These are phyloP conservation scores for Ustilago hordei DNA, from an alignment of 1,284 basidiomycete genomes.

Conservation along the genomic window DNA sequence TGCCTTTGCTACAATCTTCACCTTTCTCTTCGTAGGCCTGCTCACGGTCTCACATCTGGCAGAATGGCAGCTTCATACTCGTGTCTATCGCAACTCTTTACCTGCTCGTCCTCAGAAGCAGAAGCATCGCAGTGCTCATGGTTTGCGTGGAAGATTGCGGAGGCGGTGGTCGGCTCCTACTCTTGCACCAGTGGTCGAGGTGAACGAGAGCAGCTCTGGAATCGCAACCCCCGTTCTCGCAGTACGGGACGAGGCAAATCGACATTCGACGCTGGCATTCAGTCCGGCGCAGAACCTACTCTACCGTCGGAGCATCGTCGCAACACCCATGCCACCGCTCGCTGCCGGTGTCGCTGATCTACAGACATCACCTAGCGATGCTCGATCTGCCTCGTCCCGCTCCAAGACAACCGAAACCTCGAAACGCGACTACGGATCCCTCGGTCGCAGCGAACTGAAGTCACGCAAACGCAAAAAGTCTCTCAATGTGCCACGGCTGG, in stretches of 20 bases:
- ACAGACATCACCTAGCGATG: neutral
- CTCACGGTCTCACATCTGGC: constrained; percentile 62
- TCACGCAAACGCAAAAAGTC: constrained; percentile 35
- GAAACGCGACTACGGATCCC: constrained; percentile 42
- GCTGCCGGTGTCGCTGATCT: neutral
- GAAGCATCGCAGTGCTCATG: constrained; percentile 20
- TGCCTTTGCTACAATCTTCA: constrained; percentile 76
- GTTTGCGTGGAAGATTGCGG: constrained; percentile 25
- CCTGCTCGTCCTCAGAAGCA: constrained; percentile 20
- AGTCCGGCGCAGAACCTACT: constrained; percentile 22
- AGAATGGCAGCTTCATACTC: constrained; percentile 66
- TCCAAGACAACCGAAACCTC: constrained; percentile 1
- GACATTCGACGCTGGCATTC: constrained; percentile 18
- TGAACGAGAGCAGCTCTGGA: constrained; percentile 66
- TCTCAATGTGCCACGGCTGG: constrained; percentile 43
- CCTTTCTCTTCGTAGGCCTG: constrained; percentile 76
- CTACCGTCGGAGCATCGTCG: constrained; percentile 35
- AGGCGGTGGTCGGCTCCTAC: constrained; percentile 60
- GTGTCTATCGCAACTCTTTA: constrained; percentile 31
- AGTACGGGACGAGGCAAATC: constrained; percentile 43
- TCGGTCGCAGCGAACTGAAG: constrained; percentile 31
- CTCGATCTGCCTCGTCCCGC: neutral
- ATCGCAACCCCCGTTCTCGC: constrained; percentile 62
- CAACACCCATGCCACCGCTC: constrained; percentile 23
- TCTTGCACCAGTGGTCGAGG: constrained; percentile 66